Evolutionary conservation across 208 protist species (phyloP).

Genomic region (Wallacemonas rigidus): DNA sequence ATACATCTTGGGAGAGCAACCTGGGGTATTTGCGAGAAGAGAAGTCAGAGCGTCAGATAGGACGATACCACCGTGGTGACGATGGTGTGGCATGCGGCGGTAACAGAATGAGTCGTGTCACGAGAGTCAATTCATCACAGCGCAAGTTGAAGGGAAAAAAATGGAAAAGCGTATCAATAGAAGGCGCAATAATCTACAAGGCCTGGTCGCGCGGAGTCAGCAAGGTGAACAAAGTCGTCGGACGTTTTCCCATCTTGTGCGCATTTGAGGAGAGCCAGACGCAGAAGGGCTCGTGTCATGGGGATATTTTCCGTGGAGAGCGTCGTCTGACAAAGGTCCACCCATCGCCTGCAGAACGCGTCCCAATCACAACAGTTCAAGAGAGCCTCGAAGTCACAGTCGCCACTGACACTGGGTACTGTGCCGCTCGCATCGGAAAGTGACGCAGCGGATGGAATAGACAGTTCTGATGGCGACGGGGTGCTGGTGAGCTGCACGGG

Average conservation of each 20-base stretch:
- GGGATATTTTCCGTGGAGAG: conserved; percentile 8
- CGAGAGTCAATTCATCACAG: too few relatives aligned
- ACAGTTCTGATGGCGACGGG: not conserved
- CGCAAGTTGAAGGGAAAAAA: not conserved
- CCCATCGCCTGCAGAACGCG: not conserved
- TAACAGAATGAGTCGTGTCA: too few relatives aligned
- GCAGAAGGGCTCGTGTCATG: not conserved
- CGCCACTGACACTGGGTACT: not conserved
- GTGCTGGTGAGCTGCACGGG: too few relatives aligned
- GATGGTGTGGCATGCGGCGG: too few relatives aligned
- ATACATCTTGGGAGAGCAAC: too few relatives aligned
- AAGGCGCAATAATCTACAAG: not conserved
- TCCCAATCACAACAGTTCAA: not conserved
- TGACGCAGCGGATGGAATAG: not conserved
- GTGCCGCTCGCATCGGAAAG: not conserved
- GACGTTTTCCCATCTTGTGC: not conserved
- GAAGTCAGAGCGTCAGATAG: too few relatives aligned
- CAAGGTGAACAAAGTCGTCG: conserved; percentile 5
- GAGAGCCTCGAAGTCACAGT: conserved; percentile 1
- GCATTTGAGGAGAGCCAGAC: conserved; percentile 3
- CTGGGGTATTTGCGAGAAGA: too few relatives aligned
- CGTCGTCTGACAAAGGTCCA: not conserved
- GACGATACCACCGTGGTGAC: too few relatives aligned
- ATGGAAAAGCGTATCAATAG: conserved; percentile 13
- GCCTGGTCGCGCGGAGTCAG: not conserved